phyloP scores from a whole-genome alignment of 148 eudicot genomes.

The Rhododendron mucronatum region DNA sequence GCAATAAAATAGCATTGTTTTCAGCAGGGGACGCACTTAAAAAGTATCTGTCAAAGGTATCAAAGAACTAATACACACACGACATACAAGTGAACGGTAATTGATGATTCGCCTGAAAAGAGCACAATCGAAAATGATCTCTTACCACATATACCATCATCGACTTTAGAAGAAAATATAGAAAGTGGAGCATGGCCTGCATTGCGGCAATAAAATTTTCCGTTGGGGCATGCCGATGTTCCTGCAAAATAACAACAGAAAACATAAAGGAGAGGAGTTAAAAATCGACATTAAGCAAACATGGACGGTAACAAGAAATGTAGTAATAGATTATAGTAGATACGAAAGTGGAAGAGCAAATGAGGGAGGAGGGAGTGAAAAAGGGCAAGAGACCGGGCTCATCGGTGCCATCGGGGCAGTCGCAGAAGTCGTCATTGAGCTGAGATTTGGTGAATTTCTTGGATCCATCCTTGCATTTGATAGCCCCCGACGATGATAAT shows the following conservation, averaged over 20 bases:
- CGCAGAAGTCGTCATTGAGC: conserved; percentile 90
- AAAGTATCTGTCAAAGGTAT: background rate
- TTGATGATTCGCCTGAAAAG: conserved; percentile 2
- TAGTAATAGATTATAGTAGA: background rate
- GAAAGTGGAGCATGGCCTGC: conserved; percentile 70
- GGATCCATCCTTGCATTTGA: conserved; percentile 89
- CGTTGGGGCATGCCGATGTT: conserved; percentile 95
- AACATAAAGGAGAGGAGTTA: background rate
- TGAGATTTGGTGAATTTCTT: conserved; percentile 54
- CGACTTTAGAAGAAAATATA: conserved; percentile 80
- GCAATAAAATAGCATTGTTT: background rate
- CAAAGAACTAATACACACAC: background rate
- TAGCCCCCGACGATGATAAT: conserved; percentile 26
- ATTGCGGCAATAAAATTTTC: conserved; percentile 75
- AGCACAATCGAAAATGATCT: background rate
- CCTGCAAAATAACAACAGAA: conserved; percentile 49
- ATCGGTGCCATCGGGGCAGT: conserved; percentile 84
- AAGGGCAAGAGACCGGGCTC: conserved; percentile 60
- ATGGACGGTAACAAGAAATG: background rate
- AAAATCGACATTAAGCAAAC: background rate
- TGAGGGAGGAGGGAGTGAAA: background rate
- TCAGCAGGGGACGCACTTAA: background rate
- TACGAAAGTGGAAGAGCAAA: background rate
- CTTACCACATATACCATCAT: conserved; percentile 98
- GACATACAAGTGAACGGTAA: background rate